Evolutionary conservation across 768 basidiomycete genomes (phyloP), one percentile per base, ranked within the genome.

Genomic region (Inosperma sp.): DNA sequence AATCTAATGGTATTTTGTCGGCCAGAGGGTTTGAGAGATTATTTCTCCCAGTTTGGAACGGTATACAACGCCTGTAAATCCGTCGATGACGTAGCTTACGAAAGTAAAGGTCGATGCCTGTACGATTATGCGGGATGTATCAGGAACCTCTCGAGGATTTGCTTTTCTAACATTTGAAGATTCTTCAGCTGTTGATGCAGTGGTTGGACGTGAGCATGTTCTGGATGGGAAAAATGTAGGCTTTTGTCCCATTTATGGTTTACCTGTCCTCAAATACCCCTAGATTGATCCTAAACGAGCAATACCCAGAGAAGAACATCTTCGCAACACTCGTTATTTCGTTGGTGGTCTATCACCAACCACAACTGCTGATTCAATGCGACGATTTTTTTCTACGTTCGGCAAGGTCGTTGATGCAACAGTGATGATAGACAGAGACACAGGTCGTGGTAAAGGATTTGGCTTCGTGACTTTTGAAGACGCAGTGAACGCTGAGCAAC

Each of bases 261-360:
- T 7, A 17, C 21, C 3, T 2, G 13, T 23, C 9, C 25, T 30
- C 26, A 39, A 2, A 29, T 21, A 3, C 14, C 30, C 7, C 7
- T 43, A 91, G 88, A 92, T 92, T 59, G 89, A 92, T 60, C 89
- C 89, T 4, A 92, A 92, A 67, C 82, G 88, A 33, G 89, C 89
- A 0, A 90, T 92, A 51, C 89, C 89, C 7, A 78, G 88, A 41
- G 83, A 87, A 62, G 89, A 91, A 56, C 88, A 89, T 59, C 65
- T 82, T 40, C 70, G 81, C 16, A 85, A 86, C 49, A 83, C 85
- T 29, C 86, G 89, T 44, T 84, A 89, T 59, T 92, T 92, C 57
- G 86, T 92, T 3, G 88, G 89, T 10, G 86, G 87, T 13, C 73
- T 92, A 3, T 75, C 86, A 0, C 75, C 83, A 2, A 64, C 68